phyloP scores from a whole-genome alignment of 1,284 basidiomycete genomes.

The Xanthoconium separans region DNA sequence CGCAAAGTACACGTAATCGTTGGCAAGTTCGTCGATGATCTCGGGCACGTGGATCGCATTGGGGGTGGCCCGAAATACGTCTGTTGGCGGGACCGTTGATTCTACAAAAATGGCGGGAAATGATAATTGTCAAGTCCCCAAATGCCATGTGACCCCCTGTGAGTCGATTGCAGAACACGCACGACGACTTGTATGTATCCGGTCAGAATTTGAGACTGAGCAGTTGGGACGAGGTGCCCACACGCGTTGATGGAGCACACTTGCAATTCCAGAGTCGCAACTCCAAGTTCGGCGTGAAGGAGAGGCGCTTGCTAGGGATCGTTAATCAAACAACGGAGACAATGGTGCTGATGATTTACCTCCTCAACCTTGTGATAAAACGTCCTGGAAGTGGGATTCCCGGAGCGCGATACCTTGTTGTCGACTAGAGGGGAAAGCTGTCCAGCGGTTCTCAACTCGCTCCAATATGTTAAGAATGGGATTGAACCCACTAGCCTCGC shows the following conservation, averaged over 20 bases:
- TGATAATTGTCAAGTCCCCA: constrained; percentile 99
- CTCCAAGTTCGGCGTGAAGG: constrained; percentile 59
- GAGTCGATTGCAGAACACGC: constrained; percentile 88
- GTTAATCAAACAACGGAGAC: not conserved
- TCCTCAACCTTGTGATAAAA: constrained; percentile 87
- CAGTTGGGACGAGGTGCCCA: constrained; percentile 49
- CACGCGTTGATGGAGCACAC: constrained; percentile 86
- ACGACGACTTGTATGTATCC: constrained; percentile 87
- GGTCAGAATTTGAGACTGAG: not conserved
- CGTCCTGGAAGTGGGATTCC: constrained; percentile 93
- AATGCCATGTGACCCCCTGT: constrained; percentile 97
- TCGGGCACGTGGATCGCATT: constrained; percentile 92
- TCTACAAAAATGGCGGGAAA: constrained; percentile 93
- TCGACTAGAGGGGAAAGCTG: constrained; percentile 85
- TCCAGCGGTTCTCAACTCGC: constrained; percentile 63
- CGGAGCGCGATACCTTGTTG: constrained; percentile 91
- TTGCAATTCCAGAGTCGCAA: constrained; percentile 69
- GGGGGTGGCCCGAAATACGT: constrained; percentile 66
- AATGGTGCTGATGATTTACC: too few relatives aligned
- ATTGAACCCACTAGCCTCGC: constrained; percentile 57
- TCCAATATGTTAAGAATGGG: constrained; percentile 67
- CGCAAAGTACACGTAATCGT: constrained; percentile 96
- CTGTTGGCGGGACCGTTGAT: too few relatives aligned
- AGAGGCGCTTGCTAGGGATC: constrained; percentile 44
- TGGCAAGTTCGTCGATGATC: constrained; percentile 89